Percentiles rank a stretch among this genome's conserved stretches.
Conservation (phyloP, 352 stramenopile species). For the Pythium volutum region DNA sequence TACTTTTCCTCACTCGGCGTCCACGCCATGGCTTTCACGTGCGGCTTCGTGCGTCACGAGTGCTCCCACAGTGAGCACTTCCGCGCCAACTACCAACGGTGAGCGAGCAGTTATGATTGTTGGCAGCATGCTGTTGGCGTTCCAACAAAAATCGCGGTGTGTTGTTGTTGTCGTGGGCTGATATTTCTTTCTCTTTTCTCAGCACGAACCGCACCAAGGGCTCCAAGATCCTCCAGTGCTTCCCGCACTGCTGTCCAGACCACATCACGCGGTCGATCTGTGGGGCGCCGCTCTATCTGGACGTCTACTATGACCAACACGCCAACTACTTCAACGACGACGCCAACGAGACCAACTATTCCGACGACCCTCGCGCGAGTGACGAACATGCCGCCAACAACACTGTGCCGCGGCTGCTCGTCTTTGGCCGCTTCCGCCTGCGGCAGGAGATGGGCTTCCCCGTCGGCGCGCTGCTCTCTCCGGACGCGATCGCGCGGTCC, state of each 20-base stretch:
- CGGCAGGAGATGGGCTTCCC: conserved; percentile 31
- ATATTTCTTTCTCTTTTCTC: too few relatives aligned
- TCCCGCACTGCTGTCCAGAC: conserved; percentile 58
- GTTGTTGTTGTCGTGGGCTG: background rate
- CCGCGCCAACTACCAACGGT: conserved; percentile 16
- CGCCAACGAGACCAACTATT: background rate
- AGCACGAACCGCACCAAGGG: conserved; percentile 19
- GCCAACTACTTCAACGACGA: background rate
- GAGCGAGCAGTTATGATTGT: background rate
- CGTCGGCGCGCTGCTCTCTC: conserved; percentile 4
- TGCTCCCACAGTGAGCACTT: conserved; percentile 8
- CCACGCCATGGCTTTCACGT: background rate
- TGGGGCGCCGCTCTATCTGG: conserved; percentile 41
- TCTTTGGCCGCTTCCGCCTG: conserved; percentile 42
- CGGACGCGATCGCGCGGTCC: conserved; percentile 25
- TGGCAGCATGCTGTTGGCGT: too few relatives aligned
- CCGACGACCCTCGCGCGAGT: background rate
- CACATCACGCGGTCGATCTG: conserved; percentile 62
- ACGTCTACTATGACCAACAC: conserved; percentile 20
- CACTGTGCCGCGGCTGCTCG: conserved; percentile 22
- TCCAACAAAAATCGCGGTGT: background rate
- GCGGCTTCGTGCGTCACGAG: conserved; percentile 9
- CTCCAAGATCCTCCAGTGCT: conserved; percentile 58
- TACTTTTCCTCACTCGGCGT: background rate
- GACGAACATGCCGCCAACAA: background rate